Evolutionary conservation across 148 eudicot species (phyloP), one percentile per base, ranked within the genome.

Genomic region (Camellia granthamiana): DNA sequence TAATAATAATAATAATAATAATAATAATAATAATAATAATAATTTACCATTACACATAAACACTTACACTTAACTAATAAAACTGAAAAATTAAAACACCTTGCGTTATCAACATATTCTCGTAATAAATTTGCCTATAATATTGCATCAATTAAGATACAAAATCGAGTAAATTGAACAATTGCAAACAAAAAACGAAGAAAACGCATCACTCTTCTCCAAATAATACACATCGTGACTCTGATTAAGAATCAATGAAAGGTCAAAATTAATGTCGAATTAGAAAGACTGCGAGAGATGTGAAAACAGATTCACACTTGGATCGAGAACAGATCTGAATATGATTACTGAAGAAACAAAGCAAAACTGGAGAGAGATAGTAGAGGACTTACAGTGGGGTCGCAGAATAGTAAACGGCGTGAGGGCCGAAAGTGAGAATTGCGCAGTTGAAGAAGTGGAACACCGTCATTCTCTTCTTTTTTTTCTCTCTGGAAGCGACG

Each of bases 401-500:
- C 58, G 99, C 99, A 12, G 99, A 92, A 86, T 92, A 95, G 84
- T 95, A 95, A 71, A 95, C 95, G 80, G 93, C 95, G 86, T 95
- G 99, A 80, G 99, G 99, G 70, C 99, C 99, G 77, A 95, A 95
- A 2, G 99, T 93, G 43, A 95, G 83, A 64, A 95, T 95, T 13
- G 99, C 99, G 79, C 99, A 95, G 78, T 95, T 95, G 88, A 95
- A 86, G 91, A 95, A 95, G 88, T 95, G 99, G 70, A 95, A 95
- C 83, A 95, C 77, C 86, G 99, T 93, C 99, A 95, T 95, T 19
- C 65, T 83, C 65, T 66, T 77, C 82, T 74, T 18, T 46, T 49
- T 70, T 78, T 75, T 65, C 70, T 51, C 70, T 47, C 46, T 2
- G 61, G 44, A 43, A 67, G 55, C 68, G 69, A 54, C 38, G 38